These are phyloP conservation scores for Paramarasmius palmivorus DNA, from an alignment of 1,284 basidiomycete genomes.

Conservation along the genomic window DNA sequence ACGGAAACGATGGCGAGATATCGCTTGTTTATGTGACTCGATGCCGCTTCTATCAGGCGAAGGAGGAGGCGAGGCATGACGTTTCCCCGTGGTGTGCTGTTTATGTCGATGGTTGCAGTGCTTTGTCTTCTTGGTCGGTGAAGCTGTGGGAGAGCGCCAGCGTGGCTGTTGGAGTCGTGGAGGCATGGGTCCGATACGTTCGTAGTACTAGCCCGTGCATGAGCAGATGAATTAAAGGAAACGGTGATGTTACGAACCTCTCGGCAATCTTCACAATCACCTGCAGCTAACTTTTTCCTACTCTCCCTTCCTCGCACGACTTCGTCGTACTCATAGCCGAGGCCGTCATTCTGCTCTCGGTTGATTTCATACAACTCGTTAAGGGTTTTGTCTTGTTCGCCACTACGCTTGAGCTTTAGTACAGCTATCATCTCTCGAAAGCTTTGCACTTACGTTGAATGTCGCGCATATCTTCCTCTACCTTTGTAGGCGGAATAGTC, in stretches of 20 bases:
- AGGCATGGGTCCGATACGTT: conserved; percentile 72
- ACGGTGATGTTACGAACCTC: conserved; percentile 53
- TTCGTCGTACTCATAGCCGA: conserved; percentile 70
- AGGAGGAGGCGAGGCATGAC: not conserved
- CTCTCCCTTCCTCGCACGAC: conserved; percentile 73
- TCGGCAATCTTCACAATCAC: conserved; percentile 83
- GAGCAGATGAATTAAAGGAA: conserved; percentile 2
- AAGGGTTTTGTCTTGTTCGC: conserved; percentile 40
- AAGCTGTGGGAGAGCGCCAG: conserved; percentile 63
- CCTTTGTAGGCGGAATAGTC: conserved; percentile 54
- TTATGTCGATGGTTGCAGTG: conserved; percentile 18
- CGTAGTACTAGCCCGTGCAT: conserved; percentile 66
- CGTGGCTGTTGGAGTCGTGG: conserved; percentile 60
- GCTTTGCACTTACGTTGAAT: not conserved
- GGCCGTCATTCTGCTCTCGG: conserved; percentile 63
- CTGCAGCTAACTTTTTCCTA: conserved; percentile 69
- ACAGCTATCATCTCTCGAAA: not conserved
- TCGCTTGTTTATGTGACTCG: conserved; percentile 65
- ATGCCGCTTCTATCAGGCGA: conserved; percentile 26
- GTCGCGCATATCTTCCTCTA: conserved; percentile 42
- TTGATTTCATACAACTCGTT: conserved; percentile 72
- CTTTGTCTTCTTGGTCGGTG: conserved; percentile 28
- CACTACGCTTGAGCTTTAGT: conserved; percentile 11
- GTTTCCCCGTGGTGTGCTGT: not conserved
- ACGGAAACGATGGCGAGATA: conserved; percentile 78